Evolutionary conservation across 768 basidiomycete genomes (phyloP), one percentile per base, ranked within the genome.

Genomic region (Cystobasidium onofrii): DNA sequence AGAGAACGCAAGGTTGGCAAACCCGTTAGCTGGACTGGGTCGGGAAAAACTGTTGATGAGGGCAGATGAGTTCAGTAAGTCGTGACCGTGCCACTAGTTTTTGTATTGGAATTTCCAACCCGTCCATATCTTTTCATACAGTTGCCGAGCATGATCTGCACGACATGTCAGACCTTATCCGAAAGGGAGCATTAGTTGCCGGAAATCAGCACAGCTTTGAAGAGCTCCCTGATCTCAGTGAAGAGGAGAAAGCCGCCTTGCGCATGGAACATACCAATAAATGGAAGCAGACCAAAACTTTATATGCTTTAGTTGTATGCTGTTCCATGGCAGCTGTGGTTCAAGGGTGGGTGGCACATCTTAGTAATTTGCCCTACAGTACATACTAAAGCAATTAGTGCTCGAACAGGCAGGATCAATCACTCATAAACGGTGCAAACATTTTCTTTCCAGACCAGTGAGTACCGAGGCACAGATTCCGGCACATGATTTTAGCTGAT

Each of bases 101-200:
- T 64, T 81, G 88, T 76, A 79, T 82, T 0, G 84, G 87, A 66
- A 63, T 31, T 63, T n/a, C 31, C 9, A 6, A 20, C 20, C 23
- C 23, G 3, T 18, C 39, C 18, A 39, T 29, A 43, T 17, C 23
- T 44, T 20, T 52, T 67, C 65, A 44, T 29, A 9, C 65, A 67
- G 69, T 39, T n/a, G n/a, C 20, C 15, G 50, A 52, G 27, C 10
- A 39, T 36, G 39, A 46, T 36, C 29, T 60, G 10, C 88, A 87
- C 36, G 85, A 86, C 62, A 79, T 81, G 43, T 92, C 90, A 76
- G 85, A 86, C 0, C 82, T 72, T 27, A 84, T 91, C 75, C 82
- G 84, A 78, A 90, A 88, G 81, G 90, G 86, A 25, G 90, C 90
- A 0, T 82, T 90, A 52, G 78, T 91, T 25, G 89, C 90, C 0